These are phyloP conservation scores for Paramecium primaurelia DNA, from an alignment of 73 alveolate genomes.

Conservation along the genomic window DNA sequence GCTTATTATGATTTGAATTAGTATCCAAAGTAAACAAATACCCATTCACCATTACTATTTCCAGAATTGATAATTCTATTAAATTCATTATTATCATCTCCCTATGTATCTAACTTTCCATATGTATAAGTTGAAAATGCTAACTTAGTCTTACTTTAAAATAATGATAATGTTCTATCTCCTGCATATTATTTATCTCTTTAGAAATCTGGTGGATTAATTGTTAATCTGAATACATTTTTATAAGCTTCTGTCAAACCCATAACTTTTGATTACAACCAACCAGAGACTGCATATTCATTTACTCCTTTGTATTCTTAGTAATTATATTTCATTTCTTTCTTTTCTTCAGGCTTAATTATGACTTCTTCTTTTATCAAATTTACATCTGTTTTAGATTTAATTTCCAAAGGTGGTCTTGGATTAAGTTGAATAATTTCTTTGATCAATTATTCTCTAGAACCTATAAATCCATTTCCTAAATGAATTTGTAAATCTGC, in stretches of 20 bases:
- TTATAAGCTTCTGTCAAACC: neutral
- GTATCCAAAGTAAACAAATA: conserved; percentile 36
- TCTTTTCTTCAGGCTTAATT: neutral
- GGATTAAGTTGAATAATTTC: neutral
- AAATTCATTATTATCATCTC: neutral
- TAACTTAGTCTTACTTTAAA: neutral
- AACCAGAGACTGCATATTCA: conserved; percentile 48
- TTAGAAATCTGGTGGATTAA: neutral
- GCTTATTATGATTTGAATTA: neutral
- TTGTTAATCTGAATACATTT: conserved; percentile 4
- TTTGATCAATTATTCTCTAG: conserved; percentile 1
- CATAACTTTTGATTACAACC: neutral
- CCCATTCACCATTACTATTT: conserved; percentile 21
- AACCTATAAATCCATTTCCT: conserved; percentile 32
- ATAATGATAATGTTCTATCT: conserved; percentile 9
- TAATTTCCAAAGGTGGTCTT: neutral
- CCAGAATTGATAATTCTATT: neutral
- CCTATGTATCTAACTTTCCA: conserved; percentile 2
- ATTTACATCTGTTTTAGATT: neutral
- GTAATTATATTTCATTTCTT: neutral
- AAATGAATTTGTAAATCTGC: neutral
- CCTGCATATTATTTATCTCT: conserved; percentile 36
- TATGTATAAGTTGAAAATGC: conserved; percentile 22
- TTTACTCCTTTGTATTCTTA: conserved; percentile 8
- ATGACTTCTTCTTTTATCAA: neutral